A percentile compares a stretch with the other conserved stretches of the same genome.
phyloP scores from a whole-genome alignment of 306 rosid species.

The Dalbergia oliveri region DNA sequence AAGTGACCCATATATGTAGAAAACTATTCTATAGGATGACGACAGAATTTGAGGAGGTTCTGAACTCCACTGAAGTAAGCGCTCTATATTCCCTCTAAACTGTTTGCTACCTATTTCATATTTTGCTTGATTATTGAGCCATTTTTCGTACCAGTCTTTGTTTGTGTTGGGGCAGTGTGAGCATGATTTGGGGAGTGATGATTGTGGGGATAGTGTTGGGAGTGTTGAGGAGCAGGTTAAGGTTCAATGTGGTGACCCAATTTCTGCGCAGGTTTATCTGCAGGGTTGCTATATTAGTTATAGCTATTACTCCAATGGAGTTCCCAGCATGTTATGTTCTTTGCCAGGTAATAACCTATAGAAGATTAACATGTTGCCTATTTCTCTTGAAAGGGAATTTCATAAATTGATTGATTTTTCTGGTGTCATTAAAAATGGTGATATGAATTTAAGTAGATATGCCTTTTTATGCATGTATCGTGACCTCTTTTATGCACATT shows the following conservation, averaged over 20 bases:
- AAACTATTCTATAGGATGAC: no score
- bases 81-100: no score
- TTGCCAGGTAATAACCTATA: conserved; percentile 13
- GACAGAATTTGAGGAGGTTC: no score
- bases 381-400: no score
- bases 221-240: conserved; percentile 65
- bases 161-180: conserved; percentile 93
- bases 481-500: no score
- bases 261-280: conserved; percentile 80
- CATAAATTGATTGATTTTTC: no score
- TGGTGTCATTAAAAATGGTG: not conserved
- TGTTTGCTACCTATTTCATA: no score
- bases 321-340: conserved; percentile 60
- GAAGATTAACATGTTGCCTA: no score
- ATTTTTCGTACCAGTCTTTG: conserved; percentile 54
- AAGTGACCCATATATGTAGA: no score
- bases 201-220: conserved; percentile 74
- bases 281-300: conserved; percentile 81
- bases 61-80: no score
- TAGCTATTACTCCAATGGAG: conserved; percentile 79
- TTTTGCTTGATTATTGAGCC: no score
- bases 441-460: not conserved
- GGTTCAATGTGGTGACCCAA: conserved; percentile 61
- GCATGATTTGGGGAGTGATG: conserved; percentile 65
- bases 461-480: no score